These are phyloP conservation scores for Quercus phellos DNA, from an alignment of 331 rosid species.

Conservation along the genomic window DNA sequence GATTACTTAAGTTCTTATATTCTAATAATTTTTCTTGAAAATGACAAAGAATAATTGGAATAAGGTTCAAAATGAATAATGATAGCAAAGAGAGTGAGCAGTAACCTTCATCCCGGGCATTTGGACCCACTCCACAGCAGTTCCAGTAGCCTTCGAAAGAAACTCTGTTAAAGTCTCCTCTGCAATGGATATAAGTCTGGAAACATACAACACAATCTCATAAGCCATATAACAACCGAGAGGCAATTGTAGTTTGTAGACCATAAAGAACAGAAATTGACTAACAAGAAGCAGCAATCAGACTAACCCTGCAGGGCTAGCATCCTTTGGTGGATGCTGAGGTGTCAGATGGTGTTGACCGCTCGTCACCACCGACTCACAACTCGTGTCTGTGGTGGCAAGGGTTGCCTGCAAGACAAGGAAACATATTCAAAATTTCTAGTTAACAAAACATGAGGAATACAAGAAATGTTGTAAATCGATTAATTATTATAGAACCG, in stretches of 20 bases:
- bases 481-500: neutral
- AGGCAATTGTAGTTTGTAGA: neutral
- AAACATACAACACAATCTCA: slow-evolving; percentile 28
- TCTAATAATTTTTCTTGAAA: slow-evolving; percentile 9
- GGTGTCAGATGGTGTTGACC: slow-evolving; percentile 91
- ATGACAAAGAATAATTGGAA: slow-evolving; percentile 10
- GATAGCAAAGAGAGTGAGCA: neutral
- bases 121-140: slow-evolving; percentile 99
- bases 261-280: slow-evolving; percentile 17
- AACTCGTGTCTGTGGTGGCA: slow-evolving; percentile 89
- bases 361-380: slow-evolving; percentile 93
- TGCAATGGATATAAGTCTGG: slow-evolving; percentile 98
- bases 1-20: slow-evolving; percentile 26
- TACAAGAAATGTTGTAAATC: neutral
- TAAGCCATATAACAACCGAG: slow-evolving; percentile 11
- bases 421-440: neutral
- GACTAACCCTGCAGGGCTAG: slow-evolving; percentile 99
- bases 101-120: slow-evolving; percentile 99
- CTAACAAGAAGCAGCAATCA: neutral
- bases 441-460: neutral
- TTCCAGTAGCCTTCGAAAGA: slow-evolving; percentile 99
- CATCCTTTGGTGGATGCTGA: slow-evolving; percentile 99
- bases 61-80: neutral
- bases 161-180: slow-evolving; percentile 99
- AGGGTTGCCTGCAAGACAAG: slow-evolving; percentile 52